Evolutionary conservation across 192 early-diverging fungal genomes (phyloP).

Genomic region (Helicostylum pulchrum): DNA sequence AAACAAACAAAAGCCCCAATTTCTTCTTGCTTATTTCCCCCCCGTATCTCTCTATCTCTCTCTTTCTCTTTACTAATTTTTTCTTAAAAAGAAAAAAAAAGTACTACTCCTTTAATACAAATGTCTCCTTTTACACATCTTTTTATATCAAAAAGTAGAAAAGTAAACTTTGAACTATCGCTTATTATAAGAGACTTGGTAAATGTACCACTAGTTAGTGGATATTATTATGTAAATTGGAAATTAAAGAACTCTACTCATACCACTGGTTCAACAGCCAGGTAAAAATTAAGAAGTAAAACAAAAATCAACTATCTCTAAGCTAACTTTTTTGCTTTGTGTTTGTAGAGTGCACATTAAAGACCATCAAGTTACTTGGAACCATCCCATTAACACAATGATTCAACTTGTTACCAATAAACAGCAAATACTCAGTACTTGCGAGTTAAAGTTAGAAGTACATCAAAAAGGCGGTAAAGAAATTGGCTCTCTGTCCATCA

Average conservation of each 20-base stretch:
- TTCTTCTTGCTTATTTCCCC: background rate
- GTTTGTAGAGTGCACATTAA: slow-evolving; percentile 15
- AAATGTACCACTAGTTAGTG: slow-evolving; percentile 78
- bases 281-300: slow-evolving; percentile 24
- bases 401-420: slow-evolving; percentile 65
- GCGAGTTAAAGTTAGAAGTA: slow-evolving; percentile 70
- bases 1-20: too few relatives aligned
- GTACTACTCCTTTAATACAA: too few relatives aligned
- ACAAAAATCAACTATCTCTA: background rate
- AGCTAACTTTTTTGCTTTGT: too few relatives aligned
- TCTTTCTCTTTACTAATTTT: background rate
- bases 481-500: slow-evolving; percentile 67
- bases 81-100: background rate
- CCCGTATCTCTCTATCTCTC: background rate
- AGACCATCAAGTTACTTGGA: slow-evolving; percentile 58
- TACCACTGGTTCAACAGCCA: slow-evolving; percentile 32
- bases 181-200: slow-evolving; percentile 73
- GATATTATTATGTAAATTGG: slow-evolving; percentile 82
- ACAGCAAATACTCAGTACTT: slow-evolving; percentile 68
- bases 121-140: slow-evolving; percentile 46
- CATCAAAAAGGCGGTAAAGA: slow-evolving; percentile 50
- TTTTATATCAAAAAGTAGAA: slow-evolving; percentile 69
- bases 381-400: slow-evolving; percentile 48
- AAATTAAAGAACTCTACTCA: slow-evolving; percentile 47
- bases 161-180: slow-evolving; percentile 61